Evolutionary conservation across 2,329 filamentous ascomycete genomes (phyloP).

Genomic region (Fusarium nisikadoi): DNA sequence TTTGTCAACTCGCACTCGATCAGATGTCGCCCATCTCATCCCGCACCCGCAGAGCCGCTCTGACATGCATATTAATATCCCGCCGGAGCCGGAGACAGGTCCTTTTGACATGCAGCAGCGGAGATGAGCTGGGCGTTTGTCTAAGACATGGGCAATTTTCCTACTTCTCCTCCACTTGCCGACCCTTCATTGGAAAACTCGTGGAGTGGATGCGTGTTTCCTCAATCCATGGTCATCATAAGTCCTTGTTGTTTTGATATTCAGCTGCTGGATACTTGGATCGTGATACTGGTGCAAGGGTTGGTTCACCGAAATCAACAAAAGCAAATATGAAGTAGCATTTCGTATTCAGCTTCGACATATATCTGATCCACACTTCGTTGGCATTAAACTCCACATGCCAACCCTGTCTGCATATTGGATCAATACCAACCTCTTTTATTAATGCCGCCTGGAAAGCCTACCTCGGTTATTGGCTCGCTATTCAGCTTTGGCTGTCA

Average conservation of each 20-base stretch:
- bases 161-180: background rate
- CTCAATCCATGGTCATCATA: background rate
- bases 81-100: conserved; percentile 17
- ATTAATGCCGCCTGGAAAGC: background rate
- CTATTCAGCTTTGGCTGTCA: background rate
- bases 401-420: conserved; percentile 20
- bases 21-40: background rate
- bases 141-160: background rate
- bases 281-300: background rate
- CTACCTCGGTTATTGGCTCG: background rate
- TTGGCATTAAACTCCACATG: background rate
- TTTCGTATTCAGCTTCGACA: conserved; percentile 9
- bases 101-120: background rate
- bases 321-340: conserved; percentile 11
- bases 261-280: background rate
- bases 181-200: conserved; percentile 20
- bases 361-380: conserved; percentile 16
- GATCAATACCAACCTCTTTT: conserved; percentile 13
- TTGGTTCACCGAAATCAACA: background rate
- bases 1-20: background rate
- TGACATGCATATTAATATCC: conserved; percentile 20
- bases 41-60: conserved; percentile 4
- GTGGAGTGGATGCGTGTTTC: background rate
- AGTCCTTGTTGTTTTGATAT: background rate
- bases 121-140: conserved; percentile 20